These are phyloP conservation scores for Pythium brachiatum DNA, from an alignment of 352 stramenopile species.

Conservation along the genomic window DNA sequence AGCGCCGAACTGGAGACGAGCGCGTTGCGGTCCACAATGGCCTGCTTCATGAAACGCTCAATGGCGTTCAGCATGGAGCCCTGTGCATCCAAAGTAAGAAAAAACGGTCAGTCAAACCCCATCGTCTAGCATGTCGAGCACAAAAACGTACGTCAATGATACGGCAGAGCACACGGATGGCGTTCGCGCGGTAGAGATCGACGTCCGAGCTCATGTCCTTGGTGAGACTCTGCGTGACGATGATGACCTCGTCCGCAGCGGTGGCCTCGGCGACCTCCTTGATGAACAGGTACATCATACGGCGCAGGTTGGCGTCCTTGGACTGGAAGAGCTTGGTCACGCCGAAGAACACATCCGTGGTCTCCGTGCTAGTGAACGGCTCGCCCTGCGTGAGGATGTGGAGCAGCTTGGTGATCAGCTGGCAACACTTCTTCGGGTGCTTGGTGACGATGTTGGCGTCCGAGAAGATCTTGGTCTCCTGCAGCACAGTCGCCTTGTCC, in stretches of 20 bases:
- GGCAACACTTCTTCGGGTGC: slow-evolving; percentile 97
- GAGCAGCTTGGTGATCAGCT: slow-evolving; percentile 99
- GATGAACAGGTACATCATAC: slow-evolving; percentile 99
- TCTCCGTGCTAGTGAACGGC: slow-evolving; percentile 94
- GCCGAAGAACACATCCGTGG: slow-evolving; percentile 98
- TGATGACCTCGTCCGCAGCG: slow-evolving; percentile 96
- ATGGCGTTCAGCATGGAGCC: slow-evolving; percentile 91
- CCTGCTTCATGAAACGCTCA: slow-evolving; percentile 98
- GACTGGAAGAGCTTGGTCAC: slow-evolving; percentile 99
- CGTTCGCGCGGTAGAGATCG: slow-evolving; percentile 98
- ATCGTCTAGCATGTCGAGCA: background rate
- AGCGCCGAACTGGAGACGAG: slow-evolving; percentile 96
- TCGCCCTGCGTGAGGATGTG: slow-evolving; percentile 98
- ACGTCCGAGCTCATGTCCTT: slow-evolving; percentile 99
- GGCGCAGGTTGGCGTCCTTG: slow-evolving; percentile 95
- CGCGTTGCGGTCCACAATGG: slow-evolving; percentile 97
- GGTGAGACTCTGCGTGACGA: slow-evolving; percentile 98
- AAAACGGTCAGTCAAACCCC: background rate
- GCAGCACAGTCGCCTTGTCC: slow-evolving; percentile 95
- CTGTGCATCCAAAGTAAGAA: slow-evolving; percentile 20
- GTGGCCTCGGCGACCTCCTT: slow-evolving; percentile 96
- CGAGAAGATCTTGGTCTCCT: slow-evolving; percentile 99
- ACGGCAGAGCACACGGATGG: slow-evolving; percentile 96
- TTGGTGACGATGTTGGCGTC: slow-evolving; percentile 96
- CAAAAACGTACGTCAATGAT: slow-evolving; percentile 85